Evolutionary conservation across 805 yeast species (phyloP), one percentile per base, ranked within the genome.

Genomic region (Saccharomycopsis malanga): DNA sequence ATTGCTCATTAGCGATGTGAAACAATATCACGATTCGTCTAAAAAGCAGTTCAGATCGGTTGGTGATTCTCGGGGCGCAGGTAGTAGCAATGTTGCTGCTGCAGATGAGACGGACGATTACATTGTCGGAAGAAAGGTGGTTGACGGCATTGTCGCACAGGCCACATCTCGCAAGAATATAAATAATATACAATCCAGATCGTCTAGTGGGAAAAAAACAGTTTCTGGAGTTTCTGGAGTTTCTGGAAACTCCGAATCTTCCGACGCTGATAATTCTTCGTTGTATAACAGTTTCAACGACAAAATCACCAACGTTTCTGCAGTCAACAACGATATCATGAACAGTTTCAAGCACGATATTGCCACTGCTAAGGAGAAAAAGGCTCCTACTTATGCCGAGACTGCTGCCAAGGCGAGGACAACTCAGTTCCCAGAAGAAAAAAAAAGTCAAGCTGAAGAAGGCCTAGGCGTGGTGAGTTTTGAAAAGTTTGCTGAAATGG

Each of bases 11-110:
- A 45, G 41, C 22, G 52, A 49, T 34, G 39, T 39, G n/a, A 45
- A 41, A 37, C 44, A 45, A 18, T 49, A 22, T 24, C 46, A 49
- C 20, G 49, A 49, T 10, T 4, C 27, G 3, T 27, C 51, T 4
- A 43, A 44, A 30, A 35, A 39, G 3, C 51, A 48, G 25, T 48
- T 27, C 36, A 23, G 39, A 14, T 18, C 45, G 3, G 27, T 22
- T 4, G 17, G 15, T 5, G 44, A 17, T 32, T 37, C 44, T 23
- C 38, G 23, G n/a, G 22, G 37, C 17, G 34, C 38, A 23, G 17
- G 10, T 17, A 40, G 4, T 7, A 42, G 24, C 35, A 22, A 27
- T 25, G 24, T 40, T 4, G 21, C 23, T 24, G 46, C 32, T 23
- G 20, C 39, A 17, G 40, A 42, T 17, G 46, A 34, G 4, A n/a